Base-by-base conservation (phyloP, 2,329 filamentous ascomycete species). In the Sphaerostilbella broomeana region DNA sequence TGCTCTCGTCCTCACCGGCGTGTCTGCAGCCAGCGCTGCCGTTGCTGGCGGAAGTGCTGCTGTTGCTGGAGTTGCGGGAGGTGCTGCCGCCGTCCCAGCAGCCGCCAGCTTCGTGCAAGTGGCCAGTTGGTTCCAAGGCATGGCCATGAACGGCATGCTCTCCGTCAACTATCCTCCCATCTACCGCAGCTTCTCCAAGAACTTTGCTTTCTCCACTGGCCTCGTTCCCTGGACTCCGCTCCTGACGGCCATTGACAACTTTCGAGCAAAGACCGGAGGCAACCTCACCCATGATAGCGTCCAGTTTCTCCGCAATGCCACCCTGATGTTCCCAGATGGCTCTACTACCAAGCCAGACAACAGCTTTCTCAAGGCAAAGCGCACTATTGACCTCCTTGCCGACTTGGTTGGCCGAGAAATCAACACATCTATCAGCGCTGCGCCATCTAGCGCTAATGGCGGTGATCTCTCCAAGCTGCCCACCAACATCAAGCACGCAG, bases 111-210 rank as follows among this genome's bases (percentile, higher is more conserved):
- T 97, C 58, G 73, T 73, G 30, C 86, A 95, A 55, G 80, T 94
- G 33, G 75, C 95, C 50, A 80, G 82, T 46, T 94, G 86, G 77
- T 95, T 97, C 62, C 89, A 97, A 63, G 82, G 84, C 35, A 84
- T 97, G 72, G 88, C 92, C 19, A 84, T 92, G 69, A 95, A 92
- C 62, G 89, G 92, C 49, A 97, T 97, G 92, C 73, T 95, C 59
- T 94, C 86, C 44, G 89, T 94, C 52, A 77, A 81, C 52, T 88
- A 95, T 51, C 92, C 92, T 4, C 70, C 78, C 24, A 79, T 97
- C 25, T 97, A 97, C 67, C 79, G 81, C 51, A 90, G 81, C 59
- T 98, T 95, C 63, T 70, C 84, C 46, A 86, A 86, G 66, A 97
- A 97, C 66, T 97, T 98, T 60, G 89, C 73, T 32, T 97, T 95